A percentile compares a stretch with the other conserved stretches of the same genome.
Conservation (phyloP, 345 rosid genomes). For the Aegle marmelos region DNA sequence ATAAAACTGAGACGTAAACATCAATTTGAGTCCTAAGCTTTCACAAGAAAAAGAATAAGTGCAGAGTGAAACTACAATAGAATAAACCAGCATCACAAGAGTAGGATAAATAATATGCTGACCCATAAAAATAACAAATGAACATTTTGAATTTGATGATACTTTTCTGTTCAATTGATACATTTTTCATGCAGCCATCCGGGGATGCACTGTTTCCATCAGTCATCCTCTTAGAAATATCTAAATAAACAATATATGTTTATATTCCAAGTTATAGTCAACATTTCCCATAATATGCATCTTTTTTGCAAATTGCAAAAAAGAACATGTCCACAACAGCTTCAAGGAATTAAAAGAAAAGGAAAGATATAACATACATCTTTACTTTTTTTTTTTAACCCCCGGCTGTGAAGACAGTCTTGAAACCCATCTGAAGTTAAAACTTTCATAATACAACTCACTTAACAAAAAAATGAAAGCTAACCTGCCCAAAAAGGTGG, state of each 20-base stretch:
- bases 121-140: not conserved
- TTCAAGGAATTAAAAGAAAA: not conserved
- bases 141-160: not conserved
- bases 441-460: not conserved
- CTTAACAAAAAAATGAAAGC: constrained; percentile 13
- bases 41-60: not conserved
- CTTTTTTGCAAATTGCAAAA: not conserved
- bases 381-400: not conserved
- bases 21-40: not conserved
- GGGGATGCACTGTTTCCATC: not conserved
- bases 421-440: not conserved
- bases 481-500: constrained; percentile 99
- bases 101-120: not conserved
- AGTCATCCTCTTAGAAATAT: not conserved
- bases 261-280: not conserved
- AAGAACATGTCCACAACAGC: not conserved
- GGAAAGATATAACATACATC: not conserved
- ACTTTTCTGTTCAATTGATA: not conserved
- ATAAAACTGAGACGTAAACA: not conserved
- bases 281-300: not conserved
- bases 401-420: not conserved
- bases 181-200: not conserved
- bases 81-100: not conserved
- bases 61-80: not conserved
- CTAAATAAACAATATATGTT: not conserved